A percentile compares a stretch with the other conserved stretches of the same genome.
phyloP scores from a whole-genome alignment of 2,329 filamentous ascomycete genomes.

The Hypomyces perniciosus region DNA sequence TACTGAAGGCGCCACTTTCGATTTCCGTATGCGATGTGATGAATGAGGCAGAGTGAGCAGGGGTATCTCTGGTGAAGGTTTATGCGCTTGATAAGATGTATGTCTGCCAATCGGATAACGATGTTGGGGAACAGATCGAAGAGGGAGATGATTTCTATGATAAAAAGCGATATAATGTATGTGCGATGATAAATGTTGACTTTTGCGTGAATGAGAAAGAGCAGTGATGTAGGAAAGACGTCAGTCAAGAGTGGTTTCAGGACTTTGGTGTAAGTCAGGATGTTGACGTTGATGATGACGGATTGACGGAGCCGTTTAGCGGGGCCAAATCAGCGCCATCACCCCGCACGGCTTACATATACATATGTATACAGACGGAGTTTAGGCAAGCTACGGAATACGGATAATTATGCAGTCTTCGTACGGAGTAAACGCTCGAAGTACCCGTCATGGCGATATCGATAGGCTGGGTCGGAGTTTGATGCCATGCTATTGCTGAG shows the following conservation, averaged over 20 bases:
- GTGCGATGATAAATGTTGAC: background rate
- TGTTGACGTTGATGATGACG: background rate
- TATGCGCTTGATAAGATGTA: too few species aligned
- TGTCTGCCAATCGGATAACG: too few species aligned
- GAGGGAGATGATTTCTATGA: background rate
- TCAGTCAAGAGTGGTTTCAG: background rate
- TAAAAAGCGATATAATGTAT: background rate
- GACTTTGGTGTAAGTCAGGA: background rate
- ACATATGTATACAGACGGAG: background rate
- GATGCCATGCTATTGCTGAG: too few species aligned
- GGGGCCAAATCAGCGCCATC: background rate
- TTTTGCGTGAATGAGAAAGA: background rate
- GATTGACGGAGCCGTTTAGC: background rate
- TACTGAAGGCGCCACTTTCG: background rate
- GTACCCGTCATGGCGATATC: too few species aligned
- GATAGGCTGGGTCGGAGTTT: too few species aligned
- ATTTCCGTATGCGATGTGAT: background rate
- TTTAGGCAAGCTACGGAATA: too few species aligned
- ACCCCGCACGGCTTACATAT: background rate
- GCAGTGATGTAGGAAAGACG: constrained; percentile 10
- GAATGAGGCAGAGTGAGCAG: background rate
- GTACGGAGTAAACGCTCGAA: too few species aligned
- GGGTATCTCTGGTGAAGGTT: too few species aligned
- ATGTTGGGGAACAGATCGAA: too few species aligned
- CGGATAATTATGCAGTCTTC: too few species aligned